A percentile compares a stretch with the other conserved stretches of the same genome.
These are phyloP conservation scores for Lojkania enalia DNA, from an alignment of 2,329 filamentous ascomycete species.

Conservation along the genomic window DNA sequence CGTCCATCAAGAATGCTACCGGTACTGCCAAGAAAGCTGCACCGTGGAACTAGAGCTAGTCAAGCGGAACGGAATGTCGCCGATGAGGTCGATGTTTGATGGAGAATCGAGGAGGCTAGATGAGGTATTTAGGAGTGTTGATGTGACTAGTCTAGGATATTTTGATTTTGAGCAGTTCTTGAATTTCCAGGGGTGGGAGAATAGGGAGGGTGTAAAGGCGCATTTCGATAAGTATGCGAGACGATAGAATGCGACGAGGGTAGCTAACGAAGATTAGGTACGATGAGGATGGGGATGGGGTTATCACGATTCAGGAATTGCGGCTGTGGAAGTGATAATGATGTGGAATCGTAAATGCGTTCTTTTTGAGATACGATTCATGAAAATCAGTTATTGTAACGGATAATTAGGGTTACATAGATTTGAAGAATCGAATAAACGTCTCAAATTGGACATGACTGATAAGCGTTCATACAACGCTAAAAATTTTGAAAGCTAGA, in stretches of 20 bases:
- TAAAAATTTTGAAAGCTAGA: too few species aligned
- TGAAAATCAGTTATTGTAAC: too few species aligned
- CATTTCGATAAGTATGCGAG: constrained; percentile 7
- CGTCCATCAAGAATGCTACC: constrained; percentile 3
- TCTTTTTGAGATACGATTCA: too few species aligned
- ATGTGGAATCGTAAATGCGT: too few species aligned
- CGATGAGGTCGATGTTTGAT: neutral
- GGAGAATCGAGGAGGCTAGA: neutral
- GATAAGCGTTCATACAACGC: too few species aligned
- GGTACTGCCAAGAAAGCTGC: constrained; percentile 1
- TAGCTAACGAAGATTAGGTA: neutral
- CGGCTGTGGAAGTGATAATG: constrained; percentile 1
- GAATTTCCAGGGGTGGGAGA: neutral
- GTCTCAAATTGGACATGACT: too few species aligned
- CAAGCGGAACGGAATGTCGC: neutral
- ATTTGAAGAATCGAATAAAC: too few species aligned
- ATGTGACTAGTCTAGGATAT: neutral
- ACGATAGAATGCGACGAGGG: neutral
- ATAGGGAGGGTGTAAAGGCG: neutral
- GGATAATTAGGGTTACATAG: too few species aligned
- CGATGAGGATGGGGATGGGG: neutral
- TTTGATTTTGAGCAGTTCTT: constrained; percentile 5
- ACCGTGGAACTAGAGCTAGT: neutral
- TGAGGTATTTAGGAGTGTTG: constrained; percentile 3
- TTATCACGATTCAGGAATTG: constrained; percentile 1